phyloP scores from a whole-genome alignment of 352 stramenopile genomes.

The Plasmopara muralis region DNA sequence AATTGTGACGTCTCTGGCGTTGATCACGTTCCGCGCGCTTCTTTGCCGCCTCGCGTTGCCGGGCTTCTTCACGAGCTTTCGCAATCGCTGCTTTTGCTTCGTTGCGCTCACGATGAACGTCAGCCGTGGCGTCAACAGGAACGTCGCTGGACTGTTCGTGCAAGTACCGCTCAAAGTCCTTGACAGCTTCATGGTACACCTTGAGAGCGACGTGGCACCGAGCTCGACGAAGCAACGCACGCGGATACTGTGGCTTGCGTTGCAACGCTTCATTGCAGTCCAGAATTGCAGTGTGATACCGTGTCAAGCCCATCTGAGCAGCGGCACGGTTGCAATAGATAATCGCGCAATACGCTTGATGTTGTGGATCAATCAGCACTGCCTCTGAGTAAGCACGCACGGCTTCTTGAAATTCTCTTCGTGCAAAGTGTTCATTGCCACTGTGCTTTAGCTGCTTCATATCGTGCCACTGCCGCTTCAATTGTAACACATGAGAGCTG shows the following conservation, averaged over 20 bases:
- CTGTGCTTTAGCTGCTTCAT: conserved; percentile 65
- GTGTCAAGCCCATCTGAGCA: conserved; percentile 65
- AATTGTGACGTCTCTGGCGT: conserved; percentile 30
- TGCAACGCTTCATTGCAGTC: conserved; percentile 72
- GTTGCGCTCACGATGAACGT: conserved; percentile 45
- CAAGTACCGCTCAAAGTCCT: conserved; percentile 74
- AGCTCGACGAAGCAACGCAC: conserved; percentile 57
- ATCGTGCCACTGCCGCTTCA: conserved; percentile 55
- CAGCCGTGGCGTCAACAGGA: conserved; percentile 13
- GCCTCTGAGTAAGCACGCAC: conserved; percentile 58
- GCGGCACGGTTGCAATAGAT: conserved; percentile 81
- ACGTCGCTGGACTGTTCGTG: conserved; percentile 31
- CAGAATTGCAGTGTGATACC: conserved; percentile 54
- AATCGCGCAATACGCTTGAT: conserved; percentile 71
- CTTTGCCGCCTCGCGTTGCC: conserved; percentile 32
- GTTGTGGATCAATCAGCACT: conserved; percentile 48
- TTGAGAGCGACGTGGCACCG: conserved; percentile 59
- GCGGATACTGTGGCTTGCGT: conserved; percentile 49
- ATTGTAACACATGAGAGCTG: conserved; percentile 61
- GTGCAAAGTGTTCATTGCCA: conserved; percentile 65
- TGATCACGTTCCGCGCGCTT: conserved; percentile 40
- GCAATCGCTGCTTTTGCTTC: conserved; percentile 45
- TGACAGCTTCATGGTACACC: conserved; percentile 51
- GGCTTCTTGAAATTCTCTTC: conserved; percentile 43
- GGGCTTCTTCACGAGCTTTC: conserved; percentile 30